phyloP scores from a whole-genome alignment of 2,329 filamentous ascomycete species.

The Tolypocladium pustulatum region DNA sequence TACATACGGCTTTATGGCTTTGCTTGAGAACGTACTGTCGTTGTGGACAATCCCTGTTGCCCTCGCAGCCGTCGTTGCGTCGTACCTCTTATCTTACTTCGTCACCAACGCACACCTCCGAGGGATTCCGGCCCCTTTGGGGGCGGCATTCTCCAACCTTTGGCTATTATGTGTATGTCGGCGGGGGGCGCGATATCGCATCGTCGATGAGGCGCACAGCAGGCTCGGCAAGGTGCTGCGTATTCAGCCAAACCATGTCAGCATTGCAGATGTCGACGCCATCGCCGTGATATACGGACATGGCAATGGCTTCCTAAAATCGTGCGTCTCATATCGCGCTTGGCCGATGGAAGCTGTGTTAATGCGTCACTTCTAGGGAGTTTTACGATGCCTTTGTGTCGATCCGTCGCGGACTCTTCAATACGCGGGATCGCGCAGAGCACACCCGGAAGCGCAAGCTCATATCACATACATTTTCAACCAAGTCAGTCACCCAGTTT shows the following conservation, averaged over 20 bases:
- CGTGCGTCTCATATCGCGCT: constrained; percentile 28
- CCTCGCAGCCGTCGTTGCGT: constrained; percentile 37
- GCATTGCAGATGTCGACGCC: constrained; percentile 68
- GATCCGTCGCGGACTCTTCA: constrained; percentile 78
- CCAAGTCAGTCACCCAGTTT: constrained; percentile 72
- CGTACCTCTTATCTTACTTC: constrained; percentile 50
- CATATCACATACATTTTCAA: constrained; percentile 75
- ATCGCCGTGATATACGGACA: constrained; percentile 72
- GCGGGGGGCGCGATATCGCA: constrained; percentile 50
- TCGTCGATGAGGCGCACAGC: constrained; percentile 64
- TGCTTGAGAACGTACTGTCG: constrained; percentile 22
- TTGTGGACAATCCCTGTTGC: constrained; percentile 36
- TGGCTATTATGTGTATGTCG: constrained; percentile 66
- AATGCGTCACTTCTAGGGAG: constrained; percentile 36
- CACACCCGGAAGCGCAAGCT: constrained; percentile 86
- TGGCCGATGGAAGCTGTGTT: not conserved
- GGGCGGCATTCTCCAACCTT: constrained; percentile 59
- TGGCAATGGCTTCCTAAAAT: constrained; percentile 64
- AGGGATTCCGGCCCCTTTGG: constrained; percentile 51
- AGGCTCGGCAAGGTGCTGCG: constrained; percentile 70
- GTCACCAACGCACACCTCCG: constrained; percentile 40
- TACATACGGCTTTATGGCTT: constrained; percentile 13
- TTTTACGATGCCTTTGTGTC: constrained; percentile 92
- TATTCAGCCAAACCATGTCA: constrained; percentile 77
- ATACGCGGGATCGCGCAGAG: constrained; percentile 70